These are phyloP conservation scores for Fusarium proliferatum DNA, from an alignment of 2,329 filamentous ascomycete genomes.

Conservation along the genomic window DNA sequence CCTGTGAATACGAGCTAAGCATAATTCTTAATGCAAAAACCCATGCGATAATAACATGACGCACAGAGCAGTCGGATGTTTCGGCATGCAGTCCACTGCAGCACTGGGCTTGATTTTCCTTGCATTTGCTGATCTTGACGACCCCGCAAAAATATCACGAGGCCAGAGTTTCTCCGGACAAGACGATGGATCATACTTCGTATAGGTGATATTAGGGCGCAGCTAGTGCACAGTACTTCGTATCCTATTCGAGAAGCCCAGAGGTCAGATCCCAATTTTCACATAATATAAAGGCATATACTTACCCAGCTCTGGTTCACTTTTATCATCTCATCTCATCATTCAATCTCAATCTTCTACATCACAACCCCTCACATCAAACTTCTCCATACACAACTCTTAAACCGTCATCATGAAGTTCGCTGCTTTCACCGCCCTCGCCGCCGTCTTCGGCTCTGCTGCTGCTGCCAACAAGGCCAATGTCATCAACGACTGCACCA, in stretches of 20 bases:
- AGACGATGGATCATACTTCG: slow-evolving; percentile 1
- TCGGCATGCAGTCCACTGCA: neutral
- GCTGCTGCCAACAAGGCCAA: slow-evolving; percentile 51
- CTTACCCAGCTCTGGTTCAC: neutral
- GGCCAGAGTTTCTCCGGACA: slow-evolving; percentile 3
- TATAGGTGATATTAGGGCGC: slow-evolving; percentile 13
- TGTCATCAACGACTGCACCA: slow-evolving; percentile 51
- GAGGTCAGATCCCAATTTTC: neutral
- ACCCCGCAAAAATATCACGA: neutral
- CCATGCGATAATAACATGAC: neutral
- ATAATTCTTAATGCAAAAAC: neutral
- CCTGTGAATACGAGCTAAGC: slow-evolving; percentile 10
- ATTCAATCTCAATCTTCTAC: neutral
- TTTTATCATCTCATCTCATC: neutral
- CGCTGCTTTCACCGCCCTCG: slow-evolving; percentile 39
- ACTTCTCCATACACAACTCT: neutral
- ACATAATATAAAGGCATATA: slow-evolving; percentile 11
- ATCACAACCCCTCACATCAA: neutral
- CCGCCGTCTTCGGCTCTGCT: slow-evolving; percentile 46
- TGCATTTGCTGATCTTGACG: neutral
- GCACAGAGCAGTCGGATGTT: neutral
- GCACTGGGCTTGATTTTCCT: neutral
- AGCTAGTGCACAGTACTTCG: slow-evolving; percentile 6
- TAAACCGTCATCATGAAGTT: slow-evolving; percentile 47
- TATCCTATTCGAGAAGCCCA: slow-evolving; percentile 2